Evolutionary conservation across 2,329 filamentous ascomycete genomes (phyloP), one percentile per base, ranked within the genome.

Genomic region (Tricladium varicosporioides): DNA sequence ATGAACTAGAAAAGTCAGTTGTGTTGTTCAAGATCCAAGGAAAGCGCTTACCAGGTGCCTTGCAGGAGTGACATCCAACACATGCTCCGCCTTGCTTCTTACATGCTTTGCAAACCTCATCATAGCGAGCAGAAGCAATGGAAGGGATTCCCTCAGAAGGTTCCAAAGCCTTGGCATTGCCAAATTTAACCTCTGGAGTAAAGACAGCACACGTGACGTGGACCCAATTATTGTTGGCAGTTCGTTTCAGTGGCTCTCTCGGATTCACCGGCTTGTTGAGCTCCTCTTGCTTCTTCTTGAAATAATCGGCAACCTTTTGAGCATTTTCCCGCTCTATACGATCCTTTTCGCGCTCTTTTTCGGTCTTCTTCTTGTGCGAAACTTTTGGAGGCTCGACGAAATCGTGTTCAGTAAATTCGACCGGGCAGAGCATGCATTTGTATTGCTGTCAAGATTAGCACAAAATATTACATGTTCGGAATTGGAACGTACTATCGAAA

Each of bases 201-300:
- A 91, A 97, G 15, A 96, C 79, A 1, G 94, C 92, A 69, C 94
- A 99, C 40, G 88, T 87, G 27, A 97, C 91, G 71, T 99, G 94
- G 14, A 97, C 91, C 94, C 94, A 99, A 69, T 97, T 97, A 75
- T 97, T 97, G 70, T 95, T 92, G 3, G 89, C 90, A 0, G 94
- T 99, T 49, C 91, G 85, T 75, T 99, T 99, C 61, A 99, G 78
- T 2, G 94, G 88, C 71, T 97, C 94, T 48, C 94, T 85, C 22
- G 94, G 94, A 62, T 91, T 84, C 36, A 88, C 74, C 1, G 94
- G 93, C 48, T 92, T 88, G 64, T 92, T 91, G 66, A 88, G 84
- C 59, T 93, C 88, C 69, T 91, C 84, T 73, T 99, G 93, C 68
- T 85, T 87, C 70, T 88, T 88, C 43, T 85, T 84, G 72, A 96